Conservation (phyloP, 805 yeast genomes). For the Lipomyces sp. region DNA sequence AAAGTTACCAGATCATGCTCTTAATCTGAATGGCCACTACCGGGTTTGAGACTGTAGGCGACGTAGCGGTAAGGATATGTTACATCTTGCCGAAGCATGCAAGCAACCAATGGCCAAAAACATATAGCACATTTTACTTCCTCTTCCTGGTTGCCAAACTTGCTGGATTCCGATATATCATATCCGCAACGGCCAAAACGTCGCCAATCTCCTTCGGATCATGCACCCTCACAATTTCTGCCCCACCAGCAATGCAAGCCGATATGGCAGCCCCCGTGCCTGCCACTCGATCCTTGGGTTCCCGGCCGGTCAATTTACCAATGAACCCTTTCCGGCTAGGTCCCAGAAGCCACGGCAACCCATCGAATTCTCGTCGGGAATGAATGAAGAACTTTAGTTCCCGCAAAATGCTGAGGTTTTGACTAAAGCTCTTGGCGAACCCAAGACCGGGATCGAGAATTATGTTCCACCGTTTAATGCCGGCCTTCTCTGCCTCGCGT, state of each 20-base stretch:
- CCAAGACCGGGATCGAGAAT: conserved; percentile 95
- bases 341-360: conserved; percentile 64
- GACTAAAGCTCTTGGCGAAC: conserved; percentile 81
- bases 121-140: background rate
- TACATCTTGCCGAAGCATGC: too few species aligned
- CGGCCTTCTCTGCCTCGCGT: conserved; percentile 59
- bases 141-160: background rate
- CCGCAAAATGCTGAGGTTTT: conserved; percentile 69
- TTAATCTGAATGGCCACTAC: too few species aligned
- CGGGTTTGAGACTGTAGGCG: too few species aligned
- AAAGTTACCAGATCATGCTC: too few species aligned
- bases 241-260: conserved; percentile 71
- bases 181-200: conserved; percentile 69
- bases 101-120: background rate
- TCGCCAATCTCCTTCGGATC: conserved; percentile 68
- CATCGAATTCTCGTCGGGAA: conserved; percentile 37
- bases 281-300: conserved; percentile 64
- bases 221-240: conserved; percentile 88
- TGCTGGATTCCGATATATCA: conserved; percentile 47
- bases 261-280: conserved; percentile 80
- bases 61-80: too few species aligned
- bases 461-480: conserved; percentile 87
- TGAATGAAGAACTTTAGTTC: conserved; percentile 40
- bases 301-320: conserved; percentile 66
- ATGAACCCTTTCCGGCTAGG: conserved; percentile 88